Conservation (phyloP, 176 grass and related monocot genomes). For the Stipa capillata region DNA sequence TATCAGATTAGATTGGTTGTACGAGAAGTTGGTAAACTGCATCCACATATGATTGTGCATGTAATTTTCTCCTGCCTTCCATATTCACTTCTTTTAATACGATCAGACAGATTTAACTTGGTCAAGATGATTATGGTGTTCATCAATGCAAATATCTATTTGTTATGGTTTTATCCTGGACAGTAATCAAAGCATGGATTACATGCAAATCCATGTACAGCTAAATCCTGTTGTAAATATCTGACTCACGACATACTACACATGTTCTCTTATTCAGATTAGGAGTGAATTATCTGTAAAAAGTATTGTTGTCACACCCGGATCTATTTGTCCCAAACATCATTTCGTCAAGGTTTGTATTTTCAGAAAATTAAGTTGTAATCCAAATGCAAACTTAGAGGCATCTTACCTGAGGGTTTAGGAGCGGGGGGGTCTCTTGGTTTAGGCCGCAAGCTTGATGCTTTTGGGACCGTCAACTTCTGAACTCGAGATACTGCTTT, state of each 20-base stretch:
- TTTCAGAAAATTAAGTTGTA: not conserved
- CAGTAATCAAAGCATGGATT: not conserved
- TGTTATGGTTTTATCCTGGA: not conserved
- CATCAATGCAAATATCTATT: not conserved
- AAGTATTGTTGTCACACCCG: not conserved
- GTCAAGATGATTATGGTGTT: not conserved
- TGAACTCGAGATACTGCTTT: slow-evolving; percentile 52
- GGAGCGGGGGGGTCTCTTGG: slow-evolving; percentile 45
- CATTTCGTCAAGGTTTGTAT: not conserved
- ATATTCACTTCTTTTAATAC: not conserved
- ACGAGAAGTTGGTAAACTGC: not conserved
- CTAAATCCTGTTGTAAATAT: not conserved
- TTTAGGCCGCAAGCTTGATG: slow-evolving; percentile 48
- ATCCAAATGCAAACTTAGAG: not conserved
- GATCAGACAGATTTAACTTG: not conserved
- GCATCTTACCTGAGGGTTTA: slow-evolving; percentile 65
- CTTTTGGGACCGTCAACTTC: slow-evolving; percentile 51
- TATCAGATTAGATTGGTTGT: not conserved
- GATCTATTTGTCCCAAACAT: not conserved
- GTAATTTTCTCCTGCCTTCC: not conserved
- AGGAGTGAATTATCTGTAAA: not conserved
- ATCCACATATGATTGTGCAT: not conserved
- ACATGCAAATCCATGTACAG: slow-evolving; percentile 2
- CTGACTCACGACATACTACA: not conserved
- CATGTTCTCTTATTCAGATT: not conserved